Evolutionary conservation across 768 basidiomycete species (phyloP), one percentile per base, ranked within the genome.

Genomic region (Clitopilus hobsonii): DNA sequence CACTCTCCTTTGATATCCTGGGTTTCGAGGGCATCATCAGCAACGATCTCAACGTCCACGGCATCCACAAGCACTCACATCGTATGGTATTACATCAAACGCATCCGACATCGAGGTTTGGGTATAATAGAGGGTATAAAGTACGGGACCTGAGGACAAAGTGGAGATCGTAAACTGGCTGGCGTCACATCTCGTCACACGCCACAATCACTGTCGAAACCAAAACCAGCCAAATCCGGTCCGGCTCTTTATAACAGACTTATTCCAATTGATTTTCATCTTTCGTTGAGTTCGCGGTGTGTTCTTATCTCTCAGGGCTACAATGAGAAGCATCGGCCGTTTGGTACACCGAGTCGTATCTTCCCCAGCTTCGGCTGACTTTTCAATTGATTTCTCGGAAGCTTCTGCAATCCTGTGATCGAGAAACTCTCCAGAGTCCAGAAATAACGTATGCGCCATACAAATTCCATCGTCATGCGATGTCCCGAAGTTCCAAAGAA

Each of bases 1-100:
- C 91, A 94, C 50, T 87, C 78, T 47, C 89, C 91, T 65, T 83
- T 85, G 75, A 94, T 90, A 67, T 94, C 91, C 91, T 92, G 63
- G 7, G 18, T 45, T 13, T 49, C 41, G 59, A 11, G 50, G 20
- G 27, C 38, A 53, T 56, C 22, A 57, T 3, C 20, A 24, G 23
- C 16, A 54, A 28, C 4, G 22, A 51, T 53, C 2, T 8, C 50
- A 11, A 70, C 82, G 54, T 51, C 1, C 22, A 11, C 11, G 32
- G 13, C 13, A n/a, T 14, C 6, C 2, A 3, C 11, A 23, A 45
- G 41, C n/a, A 18, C 30, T 16, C 24, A 88, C 91, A 74, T 89
- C 86, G 74, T 79, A 93, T 30, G 91, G 91, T 67, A 93, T 91
- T 58, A 91, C 87, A 75, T 93, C 91, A 68, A 93, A 93, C 18